Evolutionary conservation across 257 asterid genomes (phyloP).

Genomic region (Cinchona pubescens): DNA sequence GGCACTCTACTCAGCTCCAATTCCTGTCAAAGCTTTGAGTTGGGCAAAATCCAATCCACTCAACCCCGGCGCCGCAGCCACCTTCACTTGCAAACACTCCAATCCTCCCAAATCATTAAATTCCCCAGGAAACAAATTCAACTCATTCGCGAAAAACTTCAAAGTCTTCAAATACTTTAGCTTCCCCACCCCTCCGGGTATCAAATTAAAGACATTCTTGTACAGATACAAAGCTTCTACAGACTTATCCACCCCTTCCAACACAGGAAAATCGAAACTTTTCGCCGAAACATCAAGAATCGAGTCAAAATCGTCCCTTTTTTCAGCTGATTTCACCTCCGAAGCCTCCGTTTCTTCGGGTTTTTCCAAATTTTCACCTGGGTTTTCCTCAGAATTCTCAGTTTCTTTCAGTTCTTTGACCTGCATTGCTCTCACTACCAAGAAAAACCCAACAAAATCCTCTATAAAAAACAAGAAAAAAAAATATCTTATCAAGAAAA

Average conservation of each 20-base stretch:
- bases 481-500: neutral
- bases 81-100: conserved; percentile 78
- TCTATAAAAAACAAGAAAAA: no score
- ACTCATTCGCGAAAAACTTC: conserved; percentile 76
- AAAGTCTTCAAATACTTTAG: conserved; percentile 59
- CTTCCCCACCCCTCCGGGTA: conserved; percentile 60
- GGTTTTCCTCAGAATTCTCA: conserved; percentile 25
- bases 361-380: conserved; percentile 24
- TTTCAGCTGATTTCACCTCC: conserved; percentile 30
- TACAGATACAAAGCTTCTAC: conserved; percentile 65
- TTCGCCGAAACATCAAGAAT: conserved; percentile 66
- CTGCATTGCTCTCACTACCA: conserved; percentile 33
- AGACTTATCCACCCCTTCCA: conserved; percentile 31
- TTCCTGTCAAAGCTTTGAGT: conserved; percentile 69
- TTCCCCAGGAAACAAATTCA: conserved; percentile 74
- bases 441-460: neutral
- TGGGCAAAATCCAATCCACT: conserved; percentile 68
- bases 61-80: conserved; percentile 51
- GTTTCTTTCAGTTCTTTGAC: conserved; percentile 41
- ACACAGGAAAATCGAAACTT: conserved; percentile 50
- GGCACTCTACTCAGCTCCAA: conserved; percentile 83
- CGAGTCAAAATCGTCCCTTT: conserved; percentile 35
- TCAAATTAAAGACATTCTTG: conserved; percentile 73
- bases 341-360: conserved; percentile 20
- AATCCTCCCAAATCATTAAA: conserved; percentile 58